phyloP scores from a whole-genome alignment of 305 asterid genomes.

The Fraxinus dipetala region DNA sequence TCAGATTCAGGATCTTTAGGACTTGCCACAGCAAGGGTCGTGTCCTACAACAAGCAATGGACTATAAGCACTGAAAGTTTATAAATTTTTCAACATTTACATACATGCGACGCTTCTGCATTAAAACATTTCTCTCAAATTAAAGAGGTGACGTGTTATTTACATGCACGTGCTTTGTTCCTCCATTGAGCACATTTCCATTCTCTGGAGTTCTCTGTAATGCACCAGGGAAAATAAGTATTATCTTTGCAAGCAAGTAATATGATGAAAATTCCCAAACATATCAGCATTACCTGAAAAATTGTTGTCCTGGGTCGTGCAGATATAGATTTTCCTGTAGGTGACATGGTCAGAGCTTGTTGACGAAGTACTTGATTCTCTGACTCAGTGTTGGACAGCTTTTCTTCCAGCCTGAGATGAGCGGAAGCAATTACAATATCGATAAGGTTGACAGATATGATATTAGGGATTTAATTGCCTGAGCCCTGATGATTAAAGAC shows the following conservation, averaged over 20 bases:
- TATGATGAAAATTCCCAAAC: background rate
- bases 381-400: conserved; percentile 48
- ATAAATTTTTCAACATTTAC: conserved; percentile 9
- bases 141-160: conserved; percentile 12
- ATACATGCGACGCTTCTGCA: background rate
- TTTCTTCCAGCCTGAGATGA: conserved; percentile 48
- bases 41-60: conserved; percentile 54
- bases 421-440: background rate
- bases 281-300: conserved; percentile 32
- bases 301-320: conserved; percentile 44
- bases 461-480: background rate
- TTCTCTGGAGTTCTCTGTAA: conserved; percentile 49
- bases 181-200: conserved; percentile 46
- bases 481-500: background rate
- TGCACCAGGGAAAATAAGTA: conserved; percentile 14
- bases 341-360: conserved; percentile 55
- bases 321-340: conserved; percentile 47
- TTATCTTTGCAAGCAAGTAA: background rate
- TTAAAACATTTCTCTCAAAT: background rate
- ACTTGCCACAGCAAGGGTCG: conserved; percentile 44
- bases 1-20: conserved; percentile 84
- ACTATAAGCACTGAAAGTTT: conserved; percentile 19
- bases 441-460: background rate
- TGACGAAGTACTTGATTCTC: conserved; percentile 63
- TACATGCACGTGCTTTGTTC: conserved; percentile 34